A percentile compares a stretch with the other conserved stretches of the same genome.
Conservation (phyloP, 495 filamentous ascomycete species). For the Choiromyces venosus region DNA sequence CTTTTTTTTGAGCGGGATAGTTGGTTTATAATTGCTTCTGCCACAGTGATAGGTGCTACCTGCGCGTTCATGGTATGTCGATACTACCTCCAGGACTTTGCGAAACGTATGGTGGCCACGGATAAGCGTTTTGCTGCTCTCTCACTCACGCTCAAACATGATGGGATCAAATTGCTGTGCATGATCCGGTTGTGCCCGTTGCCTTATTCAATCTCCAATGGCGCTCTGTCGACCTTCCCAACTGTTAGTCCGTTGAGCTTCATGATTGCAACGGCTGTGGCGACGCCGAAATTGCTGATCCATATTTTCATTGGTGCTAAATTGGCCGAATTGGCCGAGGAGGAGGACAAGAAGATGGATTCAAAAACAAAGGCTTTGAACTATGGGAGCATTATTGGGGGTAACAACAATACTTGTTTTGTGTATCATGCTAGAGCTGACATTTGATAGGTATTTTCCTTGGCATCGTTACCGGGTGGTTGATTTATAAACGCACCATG, state of each 20-base stretch:
- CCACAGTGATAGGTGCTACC: slow-evolving; percentile 70
- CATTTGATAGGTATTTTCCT: slow-evolving; percentile 47
- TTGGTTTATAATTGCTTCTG: slow-evolving; percentile 77
- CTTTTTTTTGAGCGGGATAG: background rate
- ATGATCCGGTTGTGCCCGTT: slow-evolving; percentile 93
- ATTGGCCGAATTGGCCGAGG: slow-evolving; percentile 66
- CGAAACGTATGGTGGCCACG: slow-evolving; percentile 68
- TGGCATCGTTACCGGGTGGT: slow-evolving; percentile 68
- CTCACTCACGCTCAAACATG: slow-evolving; percentile 63
- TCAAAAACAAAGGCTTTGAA: slow-evolving; percentile 65
- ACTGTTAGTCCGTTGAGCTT: slow-evolving; percentile 73
- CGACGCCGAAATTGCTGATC: slow-evolving; percentile 79
- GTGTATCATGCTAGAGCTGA: background rate
- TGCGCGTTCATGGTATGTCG: slow-evolving; percentile 73
- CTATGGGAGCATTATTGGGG: slow-evolving; percentile 72
- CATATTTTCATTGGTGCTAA: slow-evolving; percentile 84
- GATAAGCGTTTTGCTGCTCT: slow-evolving; percentile 74
- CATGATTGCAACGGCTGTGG: slow-evolving; percentile 69
- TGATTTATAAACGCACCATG: slow-evolving; percentile 84
- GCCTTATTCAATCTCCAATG: slow-evolving; percentile 92
- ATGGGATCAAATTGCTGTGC: slow-evolving; percentile 79
- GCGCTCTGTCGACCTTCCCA: slow-evolving; percentile 86
- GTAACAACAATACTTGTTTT: slow-evolving; percentile 26
- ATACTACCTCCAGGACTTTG: slow-evolving; percentile 68
- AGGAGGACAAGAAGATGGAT: slow-evolving; percentile 57